Evolutionary conservation across 2,329 filamentous ascomycete genomes (phyloP), one percentile per base, ranked within the genome.

Genomic region (Fusarium tanahbumbuense): DNA sequence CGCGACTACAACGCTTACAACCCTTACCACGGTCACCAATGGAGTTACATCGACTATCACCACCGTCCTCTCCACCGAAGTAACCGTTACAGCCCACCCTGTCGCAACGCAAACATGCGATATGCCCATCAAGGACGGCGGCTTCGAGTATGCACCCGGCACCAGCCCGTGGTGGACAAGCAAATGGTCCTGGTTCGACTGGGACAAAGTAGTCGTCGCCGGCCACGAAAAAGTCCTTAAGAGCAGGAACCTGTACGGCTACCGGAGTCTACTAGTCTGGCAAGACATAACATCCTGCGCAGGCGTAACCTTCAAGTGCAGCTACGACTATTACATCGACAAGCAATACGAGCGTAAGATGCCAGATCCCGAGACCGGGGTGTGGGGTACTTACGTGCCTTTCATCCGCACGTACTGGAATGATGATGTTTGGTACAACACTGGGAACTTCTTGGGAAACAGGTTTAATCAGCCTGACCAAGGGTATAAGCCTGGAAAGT

Each of bases 291-390:
- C 7, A 9, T 42, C 58, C 6, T 64, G 58, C 58, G 48, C 42
- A 27, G 58, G 32, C 13, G 58, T 64, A 2, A 56, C 44, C 16
- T 64, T 64, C 15, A 5, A 13, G 3, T 64, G 61, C 45, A 50
- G 37, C 20, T 64, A 47, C n/a, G 32, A 64, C 6, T 63, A 55
- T 34, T 64, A 56, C 40, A 50, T 63, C 41, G 49, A 64, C 27
- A 55, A 57, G 22, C 50, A 45, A 13, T 57, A 60, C 20, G 16
- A 25, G 32, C 30, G 15, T n/a, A n/a, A n/a, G n/a, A n/a, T n/a
- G n/a, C n/a, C n/a, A n/a, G n/a, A n/a, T n/a, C n/a, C n/a, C n/a
- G n/a, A n/a, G n/a, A n/a, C n/a, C n/a, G n/a, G n/a, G n/a, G n/a
- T n/a, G n/a, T n/a, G n/a, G n/a, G n/a, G n/a, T n/a, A n/a, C n/a